Percentiles rank a stretch among this genome's conserved stretches.
These are phyloP conservation scores for Nemania sp. DNA, from an alignment of 2,329 filamentous ascomycete genomes.

Conservation along the genomic window DNA sequence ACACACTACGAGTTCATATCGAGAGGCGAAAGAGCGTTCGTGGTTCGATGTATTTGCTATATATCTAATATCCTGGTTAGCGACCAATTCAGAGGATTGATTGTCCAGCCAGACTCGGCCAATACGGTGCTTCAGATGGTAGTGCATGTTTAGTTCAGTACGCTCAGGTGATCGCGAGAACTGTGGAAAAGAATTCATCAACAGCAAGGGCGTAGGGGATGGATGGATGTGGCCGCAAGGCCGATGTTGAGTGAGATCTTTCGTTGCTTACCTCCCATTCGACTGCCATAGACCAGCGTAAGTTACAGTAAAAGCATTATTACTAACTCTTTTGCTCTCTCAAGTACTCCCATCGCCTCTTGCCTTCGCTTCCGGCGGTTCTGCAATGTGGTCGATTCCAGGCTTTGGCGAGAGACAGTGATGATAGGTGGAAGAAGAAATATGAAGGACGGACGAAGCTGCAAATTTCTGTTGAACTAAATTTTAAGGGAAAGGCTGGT, in stretches of 20 bases:
- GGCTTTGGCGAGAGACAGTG: neutral
- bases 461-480: slow-evolving; percentile 23
- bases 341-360: neutral
- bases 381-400: neutral
- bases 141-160: slow-evolving; percentile 71
- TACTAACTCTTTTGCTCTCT: neutral
- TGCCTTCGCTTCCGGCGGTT: neutral
- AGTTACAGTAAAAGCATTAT: neutral
- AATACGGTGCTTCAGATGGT: slow-evolving; percentile 66
- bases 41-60: neutral
- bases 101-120: slow-evolving; percentile 27
- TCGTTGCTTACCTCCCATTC: slow-evolving; percentile 11
- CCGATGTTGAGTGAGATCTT: neutral
- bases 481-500: slow-evolving; percentile 26
- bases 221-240: neutral
- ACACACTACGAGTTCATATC: neutral
- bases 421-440: neutral
- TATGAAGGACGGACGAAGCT: slow-evolving; percentile 5
- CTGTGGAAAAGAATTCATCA: slow-evolving; percentile 64
- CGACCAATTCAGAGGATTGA: slow-evolving; percentile 6
- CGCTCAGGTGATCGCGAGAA: slow-evolving; percentile 66
- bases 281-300: neutral
- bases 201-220: slow-evolving; percentile 37
- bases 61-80: slow-evolving; percentile 27
- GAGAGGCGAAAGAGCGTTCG: too few relatives aligned